These are phyloP conservation scores for Asclepias syriaca DNA, from an alignment of 257 asterid species.

Conservation along the genomic window DNA sequence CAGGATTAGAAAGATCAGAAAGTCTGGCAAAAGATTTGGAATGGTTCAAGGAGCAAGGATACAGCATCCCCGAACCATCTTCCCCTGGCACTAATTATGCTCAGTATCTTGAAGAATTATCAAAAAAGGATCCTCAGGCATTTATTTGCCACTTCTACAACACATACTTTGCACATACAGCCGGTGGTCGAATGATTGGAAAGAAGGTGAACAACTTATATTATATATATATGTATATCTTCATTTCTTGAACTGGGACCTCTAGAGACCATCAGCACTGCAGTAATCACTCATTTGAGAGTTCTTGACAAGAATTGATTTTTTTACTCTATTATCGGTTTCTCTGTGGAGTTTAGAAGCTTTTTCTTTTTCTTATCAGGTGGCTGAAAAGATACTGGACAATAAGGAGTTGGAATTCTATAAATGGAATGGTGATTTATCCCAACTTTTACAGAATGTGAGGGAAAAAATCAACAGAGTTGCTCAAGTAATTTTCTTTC, in stretches of 20 bases:
- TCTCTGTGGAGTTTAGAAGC: background rate
- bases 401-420: conserved; percentile 86
- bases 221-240: too few relatives aligned
- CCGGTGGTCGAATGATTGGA: conserved; percentile 99
- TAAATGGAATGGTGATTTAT: conserved; percentile 84
- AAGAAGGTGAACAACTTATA: conserved; percentile 47
- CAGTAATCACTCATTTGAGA: background rate
- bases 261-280: background rate
- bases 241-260: background rate
- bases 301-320: background rate
- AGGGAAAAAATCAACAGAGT: conserved; percentile 74
- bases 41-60: conserved; percentile 82
- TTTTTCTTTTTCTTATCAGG: conserved; percentile 35
- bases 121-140: conserved; percentile 77
- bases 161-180: conserved; percentile 88
- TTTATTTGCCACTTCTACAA: conserved; percentile 94
- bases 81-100: conserved; percentile 66
- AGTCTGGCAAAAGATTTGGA: conserved; percentile 70
- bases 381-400: conserved; percentile 61
- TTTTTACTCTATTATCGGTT: background rate
- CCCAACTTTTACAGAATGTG: conserved; percentile 77
- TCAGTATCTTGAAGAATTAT: conserved; percentile 56
- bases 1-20: conserved; percentile 85
- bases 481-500: conserved; percentile 51
- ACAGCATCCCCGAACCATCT: conserved; percentile 75